Evolutionary conservation across 495 filamentous ascomycete genomes (phyloP), one percentile per base, ranked within the genome.

Genomic region (Terfezia boudieri): DNA sequence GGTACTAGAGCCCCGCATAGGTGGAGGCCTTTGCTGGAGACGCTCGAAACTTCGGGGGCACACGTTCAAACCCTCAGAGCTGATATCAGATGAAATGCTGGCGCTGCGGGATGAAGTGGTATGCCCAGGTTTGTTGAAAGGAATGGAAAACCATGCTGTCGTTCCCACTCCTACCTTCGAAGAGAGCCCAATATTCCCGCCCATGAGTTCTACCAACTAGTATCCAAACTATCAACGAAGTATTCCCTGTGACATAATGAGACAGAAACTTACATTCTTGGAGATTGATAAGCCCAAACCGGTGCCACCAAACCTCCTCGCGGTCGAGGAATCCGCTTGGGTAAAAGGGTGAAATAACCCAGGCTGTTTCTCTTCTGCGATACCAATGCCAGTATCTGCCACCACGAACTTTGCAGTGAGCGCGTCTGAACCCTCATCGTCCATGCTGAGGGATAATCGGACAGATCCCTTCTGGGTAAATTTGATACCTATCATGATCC

Each of bases 341-440:
- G 78, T 82, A 60, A 92, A 94, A 0, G 86, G 86, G 41, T 82
- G 82, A 70, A 94, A 94, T 2, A 93, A 71, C 14, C 74, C 76
- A 58, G 76, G 77, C 14, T 75, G 68, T 0, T 86, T 81, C 52
- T 79, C 76, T 38, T 87, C 81, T 49, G 83, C 79, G 10, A 92
- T 86, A 2, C 86, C 86, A 50, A 93, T 90, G 0, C 87, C 87
- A 2, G 83, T 80, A 57, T 94, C 87, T 59, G 80, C 71, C 4
- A 94, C 77, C 1, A 74, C 67, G 60, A 83, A 86, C 36, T 68
- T 73, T 43, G 77, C 69, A 59, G 73, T 67, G 26, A 74, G 67
- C 0, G 61, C 65, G 6, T 76, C 74, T 6, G 67, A 58, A 8
- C 70, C 69, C 56, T 77, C 73, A 16, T 67, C 65, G 53, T 73